phyloP scores from a whole-genome alignment of 2,329 filamentous ascomycete species.

The Cercospora sp. region DNA sequence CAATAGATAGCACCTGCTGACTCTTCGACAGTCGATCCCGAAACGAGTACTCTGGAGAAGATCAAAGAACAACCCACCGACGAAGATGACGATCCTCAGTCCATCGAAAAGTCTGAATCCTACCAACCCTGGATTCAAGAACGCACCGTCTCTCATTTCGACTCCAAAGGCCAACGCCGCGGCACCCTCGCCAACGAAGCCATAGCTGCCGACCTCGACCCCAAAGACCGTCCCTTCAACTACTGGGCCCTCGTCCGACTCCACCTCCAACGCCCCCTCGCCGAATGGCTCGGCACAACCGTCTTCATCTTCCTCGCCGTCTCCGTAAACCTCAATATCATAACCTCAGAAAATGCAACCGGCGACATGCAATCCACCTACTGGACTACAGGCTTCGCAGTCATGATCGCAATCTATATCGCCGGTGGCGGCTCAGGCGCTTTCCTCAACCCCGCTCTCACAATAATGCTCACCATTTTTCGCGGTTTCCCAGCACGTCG shows the following conservation, averaged over 20 bases:
- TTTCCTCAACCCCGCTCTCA: constrained; percentile 51
- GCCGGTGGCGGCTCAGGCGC: constrained; percentile 50
- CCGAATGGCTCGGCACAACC: constrained; percentile 58
- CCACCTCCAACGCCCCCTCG: constrained; percentile 59
- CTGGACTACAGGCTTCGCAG: constrained; percentile 55
- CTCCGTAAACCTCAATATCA: constrained; percentile 37
- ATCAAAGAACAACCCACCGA: constrained; percentile 10
- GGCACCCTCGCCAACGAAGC: constrained; percentile 19
- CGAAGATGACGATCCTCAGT: background rate
- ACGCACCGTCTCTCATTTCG: constrained; percentile 11
- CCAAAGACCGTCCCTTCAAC: constrained; percentile 29
- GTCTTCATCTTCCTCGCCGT: constrained; percentile 30
- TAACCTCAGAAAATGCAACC: constrained; percentile 42
- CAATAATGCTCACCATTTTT: constrained; percentile 46
- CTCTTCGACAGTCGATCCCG: constrained; percentile 10
- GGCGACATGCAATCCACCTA: constrained; percentile 30
- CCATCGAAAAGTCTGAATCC: background rate
- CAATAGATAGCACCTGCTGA: background rate
- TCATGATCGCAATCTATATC: constrained; percentile 50
- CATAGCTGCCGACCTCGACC: constrained; percentile 9
- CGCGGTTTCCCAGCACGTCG: constrained; percentile 56
- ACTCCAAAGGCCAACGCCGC: constrained; percentile 9
- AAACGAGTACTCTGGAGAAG: constrained; percentile 4
- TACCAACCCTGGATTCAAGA: constrained; percentile 6
- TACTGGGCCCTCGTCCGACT: constrained; percentile 58